Conservation (phyloP, 768 basidiomycete species). For the Leccinum truebloodii region DNA sequence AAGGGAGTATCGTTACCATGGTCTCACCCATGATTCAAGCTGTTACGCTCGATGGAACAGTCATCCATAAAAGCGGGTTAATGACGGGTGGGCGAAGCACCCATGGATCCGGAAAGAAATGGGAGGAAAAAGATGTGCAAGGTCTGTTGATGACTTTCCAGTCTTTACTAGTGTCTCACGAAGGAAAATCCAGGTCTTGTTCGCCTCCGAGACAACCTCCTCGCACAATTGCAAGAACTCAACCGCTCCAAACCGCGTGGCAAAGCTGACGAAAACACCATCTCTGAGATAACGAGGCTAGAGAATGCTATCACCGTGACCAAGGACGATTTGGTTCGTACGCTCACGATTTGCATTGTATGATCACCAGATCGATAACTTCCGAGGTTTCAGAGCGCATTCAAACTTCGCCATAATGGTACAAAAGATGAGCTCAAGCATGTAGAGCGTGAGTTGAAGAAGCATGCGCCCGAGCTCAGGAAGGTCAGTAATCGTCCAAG, state of each 20-base stretch:
- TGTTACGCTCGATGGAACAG: conserved; percentile 93
- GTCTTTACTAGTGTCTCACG: conserved; percentile 29
- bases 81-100: conserved; percentile 94
- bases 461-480: conserved; percentile 64
- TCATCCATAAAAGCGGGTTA: conserved; percentile 96
- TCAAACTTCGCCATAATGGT: too few relatives aligned
- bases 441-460: conserved; percentile 69
- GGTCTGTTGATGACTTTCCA: conserved; percentile 43
- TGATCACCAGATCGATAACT: not conserved
- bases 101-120: conserved; percentile 76
- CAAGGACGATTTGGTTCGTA: conserved; percentile 79
- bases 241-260: conserved; percentile 79
- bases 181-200: conserved; percentile 39
- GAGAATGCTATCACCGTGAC: conserved; percentile 73
- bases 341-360: not conserved
- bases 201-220: conserved; percentile 68
- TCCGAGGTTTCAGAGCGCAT: conserved; percentile 54
- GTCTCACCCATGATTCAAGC: conserved; percentile 46
- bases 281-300: conserved; percentile 74
- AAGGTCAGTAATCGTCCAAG: conserved; percentile 46
- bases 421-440: too few relatives aligned
- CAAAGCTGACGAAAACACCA: conserved; percentile 78
- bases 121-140: conserved; percentile 93
- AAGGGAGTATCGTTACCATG: conserved; percentile 31
- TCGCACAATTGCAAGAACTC: conserved; percentile 80